Evolutionary conservation across 2,329 filamentous ascomycete genomes (phyloP).

Genomic region (Pseudogymnoascus sp.): DNA sequence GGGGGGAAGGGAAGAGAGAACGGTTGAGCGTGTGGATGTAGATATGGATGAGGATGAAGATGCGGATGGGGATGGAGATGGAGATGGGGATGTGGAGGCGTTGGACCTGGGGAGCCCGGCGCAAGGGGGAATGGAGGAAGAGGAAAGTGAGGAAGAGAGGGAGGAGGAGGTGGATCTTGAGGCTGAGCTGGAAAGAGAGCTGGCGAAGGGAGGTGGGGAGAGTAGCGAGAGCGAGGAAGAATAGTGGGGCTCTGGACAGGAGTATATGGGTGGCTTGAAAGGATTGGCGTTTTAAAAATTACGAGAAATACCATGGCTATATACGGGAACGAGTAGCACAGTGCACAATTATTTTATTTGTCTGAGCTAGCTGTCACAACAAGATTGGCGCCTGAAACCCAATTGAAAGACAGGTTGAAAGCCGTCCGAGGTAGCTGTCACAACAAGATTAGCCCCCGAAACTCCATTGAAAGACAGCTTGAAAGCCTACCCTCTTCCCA

Average conservation of each 20-base stretch:
- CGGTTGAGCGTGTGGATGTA: constrained; percentile 15
- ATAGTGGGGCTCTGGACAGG: constrained; percentile 13
- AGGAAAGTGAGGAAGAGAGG: constrained; percentile 26
- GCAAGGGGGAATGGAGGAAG: constrained; percentile 16
- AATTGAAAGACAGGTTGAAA: neutral
- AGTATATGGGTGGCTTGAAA: neutral
- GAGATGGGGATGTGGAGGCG: constrained; percentile 40
- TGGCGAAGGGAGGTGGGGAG: constrained; percentile 23
- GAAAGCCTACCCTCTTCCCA: neutral
- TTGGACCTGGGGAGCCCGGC: constrained; percentile 41
- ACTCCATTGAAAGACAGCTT: neutral
- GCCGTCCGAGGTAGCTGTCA: too few species aligned
- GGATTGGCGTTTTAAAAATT: neutral
- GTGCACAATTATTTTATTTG: neutral
- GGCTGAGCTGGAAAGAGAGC: constrained; percentile 27
- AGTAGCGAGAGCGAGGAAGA: constrained; percentile 32
- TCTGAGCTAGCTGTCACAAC: neutral
- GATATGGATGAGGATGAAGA: constrained; percentile 37
- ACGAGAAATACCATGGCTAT: neutral
- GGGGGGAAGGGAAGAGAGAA: neutral
- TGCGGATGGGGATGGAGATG: constrained; percentile 30
- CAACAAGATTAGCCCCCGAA: neutral
- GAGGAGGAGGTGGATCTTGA: constrained; percentile 26
- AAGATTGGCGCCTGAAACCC: neutral
- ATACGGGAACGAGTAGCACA: neutral